Conservation (phyloP, 2,329 filamentous ascomycete species). For the Xylariaceae sp. region DNA sequence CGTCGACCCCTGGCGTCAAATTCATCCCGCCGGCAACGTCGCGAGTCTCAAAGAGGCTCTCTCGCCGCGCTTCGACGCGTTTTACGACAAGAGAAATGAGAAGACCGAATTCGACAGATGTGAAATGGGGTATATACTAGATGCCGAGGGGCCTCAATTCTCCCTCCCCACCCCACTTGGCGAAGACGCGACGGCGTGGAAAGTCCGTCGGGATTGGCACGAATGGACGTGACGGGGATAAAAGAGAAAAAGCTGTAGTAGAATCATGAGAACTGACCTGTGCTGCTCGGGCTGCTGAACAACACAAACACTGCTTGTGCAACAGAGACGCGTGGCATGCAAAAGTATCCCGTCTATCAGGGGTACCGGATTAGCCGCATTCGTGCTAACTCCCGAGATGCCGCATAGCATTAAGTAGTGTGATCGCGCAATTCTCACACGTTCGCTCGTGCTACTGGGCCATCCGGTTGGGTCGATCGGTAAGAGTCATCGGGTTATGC, state of each 20-base stretch:
- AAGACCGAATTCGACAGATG: slow-evolving; percentile 44
- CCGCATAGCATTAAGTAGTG: neutral
- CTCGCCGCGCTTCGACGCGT: slow-evolving; percentile 35
- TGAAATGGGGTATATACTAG: slow-evolving; percentile 43
- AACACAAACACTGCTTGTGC: no score
- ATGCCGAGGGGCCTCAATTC: slow-evolving; percentile 42
- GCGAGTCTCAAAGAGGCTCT: slow-evolving; percentile 40
- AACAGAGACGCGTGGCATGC: no score
- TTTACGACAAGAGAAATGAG: slow-evolving; percentile 35
- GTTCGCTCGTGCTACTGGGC: neutral
- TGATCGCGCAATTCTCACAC: neutral
- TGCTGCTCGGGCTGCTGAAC: no score
- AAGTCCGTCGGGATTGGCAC: slow-evolving; percentile 19
- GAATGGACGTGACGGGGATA: slow-evolving; percentile 26
- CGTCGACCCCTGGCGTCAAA: slow-evolving; percentile 40
- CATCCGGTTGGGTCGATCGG: no score
- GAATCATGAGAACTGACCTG: no score
- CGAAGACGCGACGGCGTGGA: neutral
- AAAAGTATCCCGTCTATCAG: no score
- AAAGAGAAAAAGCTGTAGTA: no score
- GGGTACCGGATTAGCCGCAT: no score
- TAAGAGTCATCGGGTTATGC: no score
- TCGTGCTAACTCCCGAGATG: no score
- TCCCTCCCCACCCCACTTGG: no score
- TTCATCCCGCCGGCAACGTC: slow-evolving; percentile 42